These are phyloP conservation scores for Sparassis latifolia DNA, from an alignment of 1,284 basidiomycete species.

Conservation along the genomic window DNA sequence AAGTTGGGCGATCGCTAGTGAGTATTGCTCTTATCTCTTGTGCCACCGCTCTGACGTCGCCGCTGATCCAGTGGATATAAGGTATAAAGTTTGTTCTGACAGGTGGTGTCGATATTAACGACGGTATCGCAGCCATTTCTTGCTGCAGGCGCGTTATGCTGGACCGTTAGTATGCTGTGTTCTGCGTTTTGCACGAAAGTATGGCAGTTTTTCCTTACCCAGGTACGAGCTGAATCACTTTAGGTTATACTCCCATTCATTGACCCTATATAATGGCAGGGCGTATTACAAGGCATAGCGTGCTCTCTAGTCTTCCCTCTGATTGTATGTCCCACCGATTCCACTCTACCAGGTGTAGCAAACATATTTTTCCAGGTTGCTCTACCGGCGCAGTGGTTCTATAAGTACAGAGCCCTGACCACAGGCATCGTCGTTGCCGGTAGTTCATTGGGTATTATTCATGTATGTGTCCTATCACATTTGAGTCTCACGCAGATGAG, in stretches of 20 bases:
- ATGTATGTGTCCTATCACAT: neutral
- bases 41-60: neutral
- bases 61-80: neutral
- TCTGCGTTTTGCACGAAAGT: constrained; percentile 21
- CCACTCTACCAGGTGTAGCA: too few relatives aligned
- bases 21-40: constrained; percentile 2
- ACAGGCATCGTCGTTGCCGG: constrained; percentile 13
- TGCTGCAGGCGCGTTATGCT: constrained; percentile 15
- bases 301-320: constrained; percentile 13
- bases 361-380: constrained; percentile 5
- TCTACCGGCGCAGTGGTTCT: constrained; percentile 15
- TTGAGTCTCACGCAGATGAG: neutral
- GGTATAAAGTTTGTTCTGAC: neutral
- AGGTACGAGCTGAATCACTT: constrained; percentile 8
- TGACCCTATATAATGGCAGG: constrained; percentile 5
- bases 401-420: constrained; percentile 11
- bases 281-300: constrained; percentile 12
- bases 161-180: constrained; percentile 20
- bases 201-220: constrained; percentile 24
- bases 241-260: too few relatives aligned
- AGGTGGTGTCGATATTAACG: too few relatives aligned
- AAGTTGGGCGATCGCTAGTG: constrained; percentile 24
- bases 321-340: constrained; percentile 5
- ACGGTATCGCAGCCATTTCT: constrained; percentile 13
- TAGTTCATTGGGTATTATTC: constrained; percentile 7